Conservation (phyloP, 208 protist genomes). For the Leishmania aethiopica region DNA sequence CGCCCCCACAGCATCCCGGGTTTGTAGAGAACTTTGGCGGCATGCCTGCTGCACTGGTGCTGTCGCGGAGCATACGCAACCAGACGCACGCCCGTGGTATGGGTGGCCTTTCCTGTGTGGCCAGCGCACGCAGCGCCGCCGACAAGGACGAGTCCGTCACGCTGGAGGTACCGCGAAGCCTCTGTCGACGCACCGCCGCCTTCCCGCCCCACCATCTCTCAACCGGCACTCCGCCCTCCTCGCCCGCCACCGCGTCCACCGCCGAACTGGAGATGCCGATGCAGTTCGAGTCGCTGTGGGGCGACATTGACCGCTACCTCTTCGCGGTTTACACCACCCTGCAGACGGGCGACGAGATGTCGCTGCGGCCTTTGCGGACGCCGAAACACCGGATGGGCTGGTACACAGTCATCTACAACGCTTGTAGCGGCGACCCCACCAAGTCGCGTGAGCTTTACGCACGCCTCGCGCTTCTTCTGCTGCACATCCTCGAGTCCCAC, state of each 20-base stretch:
- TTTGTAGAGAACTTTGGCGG: neutral
- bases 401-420: conserved; percentile 75
- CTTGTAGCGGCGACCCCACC: conserved; percentile 52
- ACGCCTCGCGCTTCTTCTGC: conserved; percentile 47
- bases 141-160: conserved; percentile 14
- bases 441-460: conserved; percentile 65
- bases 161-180: neutral
- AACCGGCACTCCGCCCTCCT: too few relatives aligned
- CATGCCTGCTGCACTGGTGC: conserved; percentile 20
- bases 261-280: neutral
- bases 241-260: neutral
- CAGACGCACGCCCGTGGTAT: conserved; percentile 9
- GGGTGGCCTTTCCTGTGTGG: conserved; percentile 2
- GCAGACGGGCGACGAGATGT: conserved; percentile 35
- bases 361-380: conserved; percentile 36
- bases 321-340: conserved; percentile 43
- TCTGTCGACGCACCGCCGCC: neutral
- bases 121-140: conserved; percentile 14
- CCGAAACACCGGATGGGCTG: conserved; percentile 74
- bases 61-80: conserved; percentile 33
- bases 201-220: neutral
- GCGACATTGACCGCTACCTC: conserved; percentile 49
- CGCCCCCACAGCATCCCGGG: conserved; percentile 1
- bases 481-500: conserved; percentile 58
- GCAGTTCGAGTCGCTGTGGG: conserved; percentile 42